phyloP scores from a whole-genome alignment of 805 yeast genomes.

The Hanseniaspora thailandica region DNA sequence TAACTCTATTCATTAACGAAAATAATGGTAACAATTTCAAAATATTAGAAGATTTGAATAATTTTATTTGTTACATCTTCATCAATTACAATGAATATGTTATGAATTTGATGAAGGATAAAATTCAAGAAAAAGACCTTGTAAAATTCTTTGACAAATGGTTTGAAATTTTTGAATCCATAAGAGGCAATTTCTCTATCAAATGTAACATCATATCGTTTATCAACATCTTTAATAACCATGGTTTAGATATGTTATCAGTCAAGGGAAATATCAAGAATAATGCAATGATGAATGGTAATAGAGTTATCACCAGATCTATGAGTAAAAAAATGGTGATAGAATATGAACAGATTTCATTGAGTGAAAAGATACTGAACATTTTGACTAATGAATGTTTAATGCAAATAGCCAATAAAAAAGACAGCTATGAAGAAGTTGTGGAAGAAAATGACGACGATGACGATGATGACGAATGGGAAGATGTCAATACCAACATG shows the following conservation, averaged over 20 bases:
- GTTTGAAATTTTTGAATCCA: conserved; percentile 69
- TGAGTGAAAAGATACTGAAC: conserved; percentile 60
- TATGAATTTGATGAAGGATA: conserved; percentile 40
- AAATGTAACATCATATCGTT: conserved; percentile 57
- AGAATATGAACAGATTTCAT: conserved; percentile 52
- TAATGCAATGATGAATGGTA: conserved; percentile 31
- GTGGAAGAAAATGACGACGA: conserved; percentile 7
- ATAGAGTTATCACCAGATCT: conserved; percentile 72
- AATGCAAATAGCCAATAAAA: conserved; percentile 34
- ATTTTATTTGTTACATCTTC: conserved; percentile 65
- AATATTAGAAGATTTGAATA: conserved; percentile 63
- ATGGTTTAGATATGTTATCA: conserved; percentile 36
- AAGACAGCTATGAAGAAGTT: conserved; percentile 2
- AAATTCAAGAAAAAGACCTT: conserved; percentile 21
- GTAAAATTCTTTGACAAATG: conserved; percentile 55
- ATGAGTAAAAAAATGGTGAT: conserved; percentile 59
- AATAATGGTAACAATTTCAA: conserved; percentile 40
- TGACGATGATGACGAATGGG: conserved; percentile 18
- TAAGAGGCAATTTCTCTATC: conserved; percentile 68
- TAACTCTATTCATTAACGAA: conserved; percentile 52
- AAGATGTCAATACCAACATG: conserved; percentile 18
- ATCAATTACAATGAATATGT: conserved; percentile 51
- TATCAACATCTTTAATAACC: conserved; percentile 50
- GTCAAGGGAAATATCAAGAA: conserved; percentile 75
- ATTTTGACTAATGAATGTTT: conserved; percentile 57